phyloP scores from a whole-genome alignment of 257 asterid genomes.

The Rehmannia glutinosa region DNA sequence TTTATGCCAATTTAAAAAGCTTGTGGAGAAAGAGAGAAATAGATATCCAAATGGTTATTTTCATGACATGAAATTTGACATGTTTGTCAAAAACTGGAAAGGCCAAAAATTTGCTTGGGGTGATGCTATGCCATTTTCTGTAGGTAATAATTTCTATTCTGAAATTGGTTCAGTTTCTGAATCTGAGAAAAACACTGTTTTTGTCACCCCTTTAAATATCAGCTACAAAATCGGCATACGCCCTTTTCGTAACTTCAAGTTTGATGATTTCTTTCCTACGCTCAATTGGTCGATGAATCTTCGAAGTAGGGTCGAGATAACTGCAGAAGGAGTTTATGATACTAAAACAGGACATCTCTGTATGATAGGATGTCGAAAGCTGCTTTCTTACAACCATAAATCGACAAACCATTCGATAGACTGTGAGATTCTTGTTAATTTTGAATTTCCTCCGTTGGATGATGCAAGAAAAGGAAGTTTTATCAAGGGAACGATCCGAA shows the following conservation, averaged over 20 bases:
- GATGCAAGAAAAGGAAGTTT: not conserved
- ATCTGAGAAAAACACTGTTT: too few species aligned
- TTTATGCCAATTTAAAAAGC: slow-evolving; percentile 14
- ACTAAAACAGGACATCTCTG: slow-evolving; percentile 45
- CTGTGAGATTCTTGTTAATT: slow-evolving; percentile 40
- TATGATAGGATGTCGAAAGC: slow-evolving; percentile 54
- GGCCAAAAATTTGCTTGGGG: slow-evolving; percentile 32
- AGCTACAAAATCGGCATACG: slow-evolving; percentile 39
- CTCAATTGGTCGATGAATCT: slow-evolving; percentile 18
- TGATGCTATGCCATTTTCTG: slow-evolving; percentile 30
- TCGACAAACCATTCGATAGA: slow-evolving; percentile 17
- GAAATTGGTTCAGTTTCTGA: too few species aligned
- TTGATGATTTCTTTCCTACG: too few species aligned
- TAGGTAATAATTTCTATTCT: too few species aligned
- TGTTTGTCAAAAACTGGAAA: slow-evolving; percentile 22
- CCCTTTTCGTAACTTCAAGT: too few species aligned
- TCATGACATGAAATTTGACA: slow-evolving; percentile 39
- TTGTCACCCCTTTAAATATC: slow-evolving; percentile 30
- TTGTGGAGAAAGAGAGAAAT: slow-evolving; percentile 10
- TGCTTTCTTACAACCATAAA: not conserved
- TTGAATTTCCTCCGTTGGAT: slow-evolving; percentile 31
- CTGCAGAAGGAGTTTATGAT: slow-evolving; percentile 55
- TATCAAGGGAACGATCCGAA: slow-evolving; percentile 36
- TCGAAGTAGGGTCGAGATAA: too few species aligned
- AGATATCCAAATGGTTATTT: slow-evolving; percentile 36